These are phyloP conservation scores for Apiospora saccharicola DNA, from an alignment of 2,329 filamentous ascomycete genomes.

Conservation along the genomic window DNA sequence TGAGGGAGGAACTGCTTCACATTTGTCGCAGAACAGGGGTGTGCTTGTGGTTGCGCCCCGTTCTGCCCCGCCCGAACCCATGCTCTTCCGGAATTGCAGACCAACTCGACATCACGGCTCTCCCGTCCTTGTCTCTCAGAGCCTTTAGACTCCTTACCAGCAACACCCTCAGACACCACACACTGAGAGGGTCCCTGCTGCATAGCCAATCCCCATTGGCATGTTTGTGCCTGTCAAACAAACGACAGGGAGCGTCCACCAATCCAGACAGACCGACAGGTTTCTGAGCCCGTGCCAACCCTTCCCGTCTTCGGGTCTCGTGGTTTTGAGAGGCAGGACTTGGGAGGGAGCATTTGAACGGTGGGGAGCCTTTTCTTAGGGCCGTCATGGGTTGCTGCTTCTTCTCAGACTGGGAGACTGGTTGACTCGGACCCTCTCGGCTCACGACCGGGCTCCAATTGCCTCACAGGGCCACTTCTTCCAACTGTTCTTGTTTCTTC, in stretches of 20 bases:
- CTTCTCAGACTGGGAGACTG: background rate
- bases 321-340: background rate
- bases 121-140: background rate
- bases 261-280: background rate
- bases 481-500: conserved; percentile 23
- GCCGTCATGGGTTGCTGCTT: conserved; percentile 14
- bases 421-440: background rate
- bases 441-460: conserved; percentile 15
- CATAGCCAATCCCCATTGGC: conserved; percentile 22
- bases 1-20: conserved; percentile 31
- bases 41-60: conserved; percentile 24
- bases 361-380: conserved; percentile 3
- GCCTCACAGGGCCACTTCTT: conserved; percentile 23
- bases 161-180: conserved; percentile 26
- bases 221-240: conserved; percentile 33
- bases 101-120: conserved; percentile 12
- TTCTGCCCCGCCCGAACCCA: conserved; percentile 22
- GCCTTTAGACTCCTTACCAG: conserved; percentile 6
- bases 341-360: background rate
- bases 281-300: conserved; percentile 22
- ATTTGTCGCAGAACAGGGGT: conserved; percentile 32
- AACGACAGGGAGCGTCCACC: conserved; percentile 24
- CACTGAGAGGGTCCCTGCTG: background rate
- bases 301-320: background rate
- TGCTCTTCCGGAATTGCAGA: conserved; percentile 18